phyloP scores from a whole-genome alignment of 257 asterid genomes.

The Cinchona pubescens region DNA sequence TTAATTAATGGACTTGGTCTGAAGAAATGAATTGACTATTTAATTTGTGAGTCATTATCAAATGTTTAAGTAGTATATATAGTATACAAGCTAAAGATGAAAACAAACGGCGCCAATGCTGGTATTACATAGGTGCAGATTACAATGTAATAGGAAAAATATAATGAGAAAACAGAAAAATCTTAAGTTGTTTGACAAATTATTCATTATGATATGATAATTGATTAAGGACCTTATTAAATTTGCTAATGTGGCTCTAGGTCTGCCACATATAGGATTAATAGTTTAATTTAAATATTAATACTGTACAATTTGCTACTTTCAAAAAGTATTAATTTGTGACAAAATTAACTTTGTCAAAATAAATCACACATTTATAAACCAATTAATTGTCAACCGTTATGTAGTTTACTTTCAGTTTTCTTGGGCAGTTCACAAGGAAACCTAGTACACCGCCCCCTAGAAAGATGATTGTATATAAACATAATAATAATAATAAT shows the following conservation, averaged over 20 bases:
- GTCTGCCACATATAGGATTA: background rate
- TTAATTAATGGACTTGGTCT: too few species aligned
- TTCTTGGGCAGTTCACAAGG: conserved; percentile 37
- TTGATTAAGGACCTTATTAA: too few species aligned
- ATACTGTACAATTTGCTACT: conserved; percentile 28
- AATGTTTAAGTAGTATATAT: background rate
- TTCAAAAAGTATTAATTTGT: too few species aligned
- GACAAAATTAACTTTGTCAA: background rate
- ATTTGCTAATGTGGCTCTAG: background rate
- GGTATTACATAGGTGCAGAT: background rate
- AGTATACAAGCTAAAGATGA: background rate
- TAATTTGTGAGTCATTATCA: conserved; percentile 5
- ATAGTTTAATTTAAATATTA: conserved; percentile 2
- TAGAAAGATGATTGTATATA: background rate
- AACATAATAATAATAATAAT: too few species aligned
- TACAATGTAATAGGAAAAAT: background rate
- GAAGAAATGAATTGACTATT: too few species aligned
- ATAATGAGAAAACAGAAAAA: background rate
- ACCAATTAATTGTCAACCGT: conserved; percentile 22
- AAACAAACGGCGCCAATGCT: conserved; percentile 4
- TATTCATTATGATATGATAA: background rate
- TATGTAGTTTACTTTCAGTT: conserved; percentile 25
- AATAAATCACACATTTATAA: background rate
- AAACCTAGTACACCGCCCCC: conserved; percentile 22
- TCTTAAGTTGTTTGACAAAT: background rate